Conservation (phyloP, 495 filamentous ascomycete genomes). For the Pseudotulostoma volvatum region DNA sequence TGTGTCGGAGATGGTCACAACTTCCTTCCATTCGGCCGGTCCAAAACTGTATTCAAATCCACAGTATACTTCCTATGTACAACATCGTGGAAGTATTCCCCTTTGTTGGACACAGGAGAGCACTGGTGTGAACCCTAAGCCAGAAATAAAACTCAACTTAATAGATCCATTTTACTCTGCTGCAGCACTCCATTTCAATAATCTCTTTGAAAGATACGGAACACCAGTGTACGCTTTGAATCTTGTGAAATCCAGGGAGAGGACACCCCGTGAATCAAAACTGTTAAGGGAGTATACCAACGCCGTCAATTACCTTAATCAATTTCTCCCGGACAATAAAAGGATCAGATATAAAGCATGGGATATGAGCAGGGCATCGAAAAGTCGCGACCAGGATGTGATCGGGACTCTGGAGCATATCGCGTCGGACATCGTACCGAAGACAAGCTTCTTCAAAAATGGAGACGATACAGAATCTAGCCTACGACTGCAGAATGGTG, state of each 20-base stretch:
- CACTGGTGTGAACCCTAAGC: conserved; percentile 87
- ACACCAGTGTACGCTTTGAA: conserved; percentile 86
- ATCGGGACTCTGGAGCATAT: conserved; percentile 82
- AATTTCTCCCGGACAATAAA: conserved; percentile 69
- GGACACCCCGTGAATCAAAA: conserved; percentile 85
- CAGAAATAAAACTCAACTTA: conserved; percentile 84
- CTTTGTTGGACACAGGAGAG: conserved; percentile 97
- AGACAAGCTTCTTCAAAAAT: conserved; percentile 90
- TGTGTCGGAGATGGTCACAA: conserved; percentile 81
- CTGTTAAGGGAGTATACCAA: conserved; percentile 75
- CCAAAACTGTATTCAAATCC: conserved; percentile 75
- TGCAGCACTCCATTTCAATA: conserved; percentile 93
- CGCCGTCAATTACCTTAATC: conserved; percentile 84
- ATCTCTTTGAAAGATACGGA: conserved; percentile 87
- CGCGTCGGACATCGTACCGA: conserved; percentile 66
- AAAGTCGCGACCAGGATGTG: conserved; percentile 89
- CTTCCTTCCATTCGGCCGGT: conserved; percentile 86
- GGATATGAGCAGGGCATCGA: conserved; percentile 95
- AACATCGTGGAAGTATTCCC: conserved; percentile 93
- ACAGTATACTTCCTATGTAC: conserved; percentile 86
- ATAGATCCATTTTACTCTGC: conserved; percentile 91
- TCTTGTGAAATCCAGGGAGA: conserved; percentile 76
- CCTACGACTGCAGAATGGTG: conserved; percentile 70
- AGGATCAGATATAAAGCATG: conserved; percentile 88
- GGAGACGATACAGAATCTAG: conserved; percentile 48